phyloP scores from a whole-genome alignment of 148 eudicot genomes.

The Chenopodium suecicum region DNA sequence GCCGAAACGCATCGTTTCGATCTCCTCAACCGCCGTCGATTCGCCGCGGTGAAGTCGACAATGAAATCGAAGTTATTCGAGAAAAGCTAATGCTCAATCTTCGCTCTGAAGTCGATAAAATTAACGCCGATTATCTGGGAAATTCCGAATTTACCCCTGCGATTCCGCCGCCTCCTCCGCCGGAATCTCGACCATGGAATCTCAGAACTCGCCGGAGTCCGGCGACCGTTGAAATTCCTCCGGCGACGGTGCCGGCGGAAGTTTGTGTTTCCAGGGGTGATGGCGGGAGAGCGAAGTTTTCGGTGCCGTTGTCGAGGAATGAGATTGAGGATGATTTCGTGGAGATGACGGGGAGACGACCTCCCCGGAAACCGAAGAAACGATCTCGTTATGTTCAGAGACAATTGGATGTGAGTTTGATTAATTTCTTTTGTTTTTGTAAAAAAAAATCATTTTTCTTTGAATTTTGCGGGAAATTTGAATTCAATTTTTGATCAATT shows the following conservation, averaged over 20 bases:
- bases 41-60: slow-evolving; percentile 17
- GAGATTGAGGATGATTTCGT: slow-evolving; percentile 45
- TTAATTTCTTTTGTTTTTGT: not conserved
- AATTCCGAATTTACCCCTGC: slow-evolving; percentile 24
- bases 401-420: slow-evolving; percentile 35
- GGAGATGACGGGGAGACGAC: slow-evolving; percentile 35
- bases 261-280: slow-evolving; percentile 14
- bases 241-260: slow-evolving; percentile 18
- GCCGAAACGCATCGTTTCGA: slow-evolving; percentile 11
- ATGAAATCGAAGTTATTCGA: slow-evolving; percentile 54
- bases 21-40: not conserved
- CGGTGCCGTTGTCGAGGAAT: slow-evolving; percentile 33
- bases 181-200: slow-evolving; percentile 59
- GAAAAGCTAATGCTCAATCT: slow-evolving; percentile 70
- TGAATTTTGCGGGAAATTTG: not conserved
- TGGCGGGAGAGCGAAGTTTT: slow-evolving; percentile 33
- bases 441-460: not conserved
- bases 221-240: not conserved
- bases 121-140: slow-evolving; percentile 33
- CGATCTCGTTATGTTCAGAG: slow-evolving; percentile 37
- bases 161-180: slow-evolving; percentile 18
- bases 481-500: not conserved
- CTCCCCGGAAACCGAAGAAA: slow-evolving; percentile 47
- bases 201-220: slow-evolving; percentile 50
- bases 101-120: slow-evolving; percentile 59